Conservation (phyloP, 2,329 filamentous ascomycete genomes). For the Pezicula rhizophila region DNA sequence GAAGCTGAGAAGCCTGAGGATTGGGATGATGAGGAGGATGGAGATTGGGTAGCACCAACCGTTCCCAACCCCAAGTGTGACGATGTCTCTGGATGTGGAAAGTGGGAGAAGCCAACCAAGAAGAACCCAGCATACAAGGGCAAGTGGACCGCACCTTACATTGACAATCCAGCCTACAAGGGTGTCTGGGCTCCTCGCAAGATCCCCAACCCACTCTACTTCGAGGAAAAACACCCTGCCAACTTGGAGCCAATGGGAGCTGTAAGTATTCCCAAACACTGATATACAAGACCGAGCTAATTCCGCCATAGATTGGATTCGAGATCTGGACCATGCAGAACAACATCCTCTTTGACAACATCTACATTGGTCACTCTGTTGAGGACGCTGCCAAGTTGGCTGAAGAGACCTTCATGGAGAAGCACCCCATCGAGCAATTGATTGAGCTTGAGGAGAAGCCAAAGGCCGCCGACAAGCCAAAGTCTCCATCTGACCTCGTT, state of each 20-base stretch:
- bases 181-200: constrained; percentile 89
- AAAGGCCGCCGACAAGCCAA: constrained; percentile 54
- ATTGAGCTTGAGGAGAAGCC: constrained; percentile 75
- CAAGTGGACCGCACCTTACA: constrained; percentile 88
- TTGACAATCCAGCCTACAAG: constrained; percentile 99
- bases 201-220: constrained; percentile 95
- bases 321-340: constrained; percentile 99
- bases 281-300: constrained; percentile 10
- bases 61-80: constrained; percentile 95
- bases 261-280: constrained; percentile 50
- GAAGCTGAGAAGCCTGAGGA: constrained; percentile 97
- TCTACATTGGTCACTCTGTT: constrained; percentile 97
- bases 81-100: constrained; percentile 87
- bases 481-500: constrained; percentile 69
- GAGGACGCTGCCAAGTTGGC: constrained; percentile 88
- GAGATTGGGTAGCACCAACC: constrained; percentile 88
- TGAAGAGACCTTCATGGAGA: constrained; percentile 83
- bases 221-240: constrained; percentile 91
- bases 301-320: constrained; percentile 69
- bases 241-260: constrained; percentile 98
- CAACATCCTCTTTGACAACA: constrained; percentile 98
- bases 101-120: constrained; percentile 86
- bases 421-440: constrained; percentile 76
- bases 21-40: constrained; percentile 99
- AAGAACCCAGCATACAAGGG: constrained; percentile 97